These are phyloP conservation scores for Isatis lusitanica DNA, from an alignment of 441 rosid genomes.

Conservation along the genomic window DNA sequence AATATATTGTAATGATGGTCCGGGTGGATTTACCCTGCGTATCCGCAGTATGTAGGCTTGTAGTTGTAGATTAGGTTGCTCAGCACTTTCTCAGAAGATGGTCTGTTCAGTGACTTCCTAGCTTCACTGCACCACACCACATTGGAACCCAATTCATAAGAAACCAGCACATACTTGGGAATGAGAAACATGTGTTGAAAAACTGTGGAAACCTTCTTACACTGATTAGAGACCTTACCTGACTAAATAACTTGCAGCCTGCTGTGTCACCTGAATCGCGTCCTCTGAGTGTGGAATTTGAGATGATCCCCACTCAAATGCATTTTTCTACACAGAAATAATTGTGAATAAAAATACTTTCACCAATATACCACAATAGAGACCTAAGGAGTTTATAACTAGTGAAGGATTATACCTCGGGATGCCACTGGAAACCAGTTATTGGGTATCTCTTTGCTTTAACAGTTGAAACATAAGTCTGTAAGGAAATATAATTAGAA, in stretches of 20 bases:
- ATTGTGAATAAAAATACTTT: not conserved
- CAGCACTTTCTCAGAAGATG: slow-evolving; percentile 52
- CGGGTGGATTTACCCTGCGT: slow-evolving; percentile 54
- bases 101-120: slow-evolving; percentile 69
- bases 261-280: slow-evolving; percentile 79
- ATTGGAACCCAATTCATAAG: not conserved
- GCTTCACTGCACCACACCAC: slow-evolving; percentile 60
- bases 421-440: slow-evolving; percentile 92
- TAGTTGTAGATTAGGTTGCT: slow-evolving; percentile 77
- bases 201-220: not conserved
- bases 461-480: slow-evolving; percentile 81
- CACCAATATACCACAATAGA: not conserved
- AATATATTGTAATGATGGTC: not conserved
- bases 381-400: not conserved
- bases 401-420: slow-evolving; percentile 54
- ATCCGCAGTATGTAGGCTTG: slow-evolving; percentile 72
- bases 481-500: slow-evolving; percentile 3
- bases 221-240: slow-evolving; percentile 44
- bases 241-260: slow-evolving; percentile 70
- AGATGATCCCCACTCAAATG: slow-evolving; percentile 81
- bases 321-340: slow-evolving; percentile 58
- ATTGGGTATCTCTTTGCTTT: slow-evolving; percentile 69
- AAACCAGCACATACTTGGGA: not conserved
- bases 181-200: not conserved
- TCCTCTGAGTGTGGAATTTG: slow-evolving; percentile 85